phyloP scores from a whole-genome alignment of 169 alveolate genomes.

The Plasmodium adleri region DNA sequence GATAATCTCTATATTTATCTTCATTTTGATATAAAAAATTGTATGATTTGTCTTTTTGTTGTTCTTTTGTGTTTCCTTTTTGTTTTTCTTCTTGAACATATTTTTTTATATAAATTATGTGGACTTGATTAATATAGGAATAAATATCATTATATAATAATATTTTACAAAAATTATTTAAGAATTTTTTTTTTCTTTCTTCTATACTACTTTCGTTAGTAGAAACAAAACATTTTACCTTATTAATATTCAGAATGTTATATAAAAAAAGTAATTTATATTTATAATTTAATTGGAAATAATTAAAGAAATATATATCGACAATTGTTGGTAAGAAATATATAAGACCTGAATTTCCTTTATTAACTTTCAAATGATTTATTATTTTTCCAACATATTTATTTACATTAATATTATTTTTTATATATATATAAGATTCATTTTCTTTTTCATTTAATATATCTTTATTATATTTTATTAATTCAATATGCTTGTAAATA shows the following conservation, averaged over 20 bases:
- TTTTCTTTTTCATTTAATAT: not conserved
- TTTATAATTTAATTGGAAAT: slow-evolving; percentile 44
- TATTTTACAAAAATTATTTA: slow-evolving; percentile 43
- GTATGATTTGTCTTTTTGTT: no score
- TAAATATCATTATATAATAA: slow-evolving; percentile 29
- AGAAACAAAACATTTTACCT: not conserved
- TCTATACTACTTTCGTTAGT: slow-evolving; percentile 13
- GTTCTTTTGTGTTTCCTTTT: not conserved
- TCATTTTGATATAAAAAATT: not conserved
- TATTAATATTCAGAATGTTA: slow-evolving; percentile 37
- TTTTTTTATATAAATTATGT: slow-evolving; percentile 17
- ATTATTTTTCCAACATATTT: slow-evolving; percentile 69
- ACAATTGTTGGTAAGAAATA: slow-evolving; percentile 47
- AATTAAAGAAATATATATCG: slow-evolving; percentile 71
- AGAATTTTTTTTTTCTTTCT: slow-evolving; percentile 44
- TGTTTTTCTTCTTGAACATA: not conserved
- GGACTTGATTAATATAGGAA: slow-evolving; percentile 36
- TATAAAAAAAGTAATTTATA: slow-evolving; percentile 46
- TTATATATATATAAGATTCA: not conserved
- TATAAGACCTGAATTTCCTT: slow-evolving; percentile 36
- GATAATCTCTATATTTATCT: not conserved
- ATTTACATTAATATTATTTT: slow-evolving; percentile 36
- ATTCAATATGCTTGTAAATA: slow-evolving; percentile 47
- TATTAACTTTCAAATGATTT: slow-evolving; percentile 58
- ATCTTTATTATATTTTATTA: slow-evolving; percentile 7